Evolutionary conservation across 176 grass and related monocot genomes (phyloP), one percentile per base, ranked within the genome.

Genomic region (Typha latifolia): DNA sequence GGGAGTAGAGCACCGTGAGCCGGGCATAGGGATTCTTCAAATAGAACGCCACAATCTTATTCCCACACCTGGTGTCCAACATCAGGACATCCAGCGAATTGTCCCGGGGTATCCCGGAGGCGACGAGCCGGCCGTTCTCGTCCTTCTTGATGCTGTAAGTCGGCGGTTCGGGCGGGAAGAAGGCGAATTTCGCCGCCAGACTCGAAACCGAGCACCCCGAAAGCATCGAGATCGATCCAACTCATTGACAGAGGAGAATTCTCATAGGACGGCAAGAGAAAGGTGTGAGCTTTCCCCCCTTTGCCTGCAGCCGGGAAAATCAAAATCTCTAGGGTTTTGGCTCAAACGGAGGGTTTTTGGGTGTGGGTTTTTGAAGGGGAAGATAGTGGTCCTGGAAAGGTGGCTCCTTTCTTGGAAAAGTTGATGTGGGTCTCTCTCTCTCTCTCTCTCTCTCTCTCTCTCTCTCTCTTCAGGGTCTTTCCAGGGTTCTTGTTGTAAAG

Each of bases 141-240:
- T 99, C 95, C 69, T 93, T 92, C 64, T 78, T 71, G 68, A 93
- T 76, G 61, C 75, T 85, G 81, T 99, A 99, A 53, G 95, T 94
- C 50, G 95, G 66, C 74, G 95, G 95, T 5, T 93, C 79, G 63
- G 95, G 95, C 73, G 95, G 95, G 84, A 99, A 99, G 86, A 99
- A 99, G 61, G 95, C 89, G 76, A 99, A 99, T 75, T 87, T 82
- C 70, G 95, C 95, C 81, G 89, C 95, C 75, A 99, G 89, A 89
- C 84, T 93, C 78, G 95, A 99, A 73, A 99, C 87, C 81, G 86
- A 85, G 84, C 95, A 99, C 89, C 84, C 81, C 81, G 81, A 84
- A 3, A 87, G 84, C 89, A 87, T 87, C 69, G 84, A 80, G 43
- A 77, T 73, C 71, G 80, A 67, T 80, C 34, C 75, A 76, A 84